Percentiles rank a stretch among this genome's conserved stretches.
Evolutionary conservation across 2,329 filamentous ascomycete genomes (phyloP).

Genomic region (Cordyceps cicadae): DNA sequence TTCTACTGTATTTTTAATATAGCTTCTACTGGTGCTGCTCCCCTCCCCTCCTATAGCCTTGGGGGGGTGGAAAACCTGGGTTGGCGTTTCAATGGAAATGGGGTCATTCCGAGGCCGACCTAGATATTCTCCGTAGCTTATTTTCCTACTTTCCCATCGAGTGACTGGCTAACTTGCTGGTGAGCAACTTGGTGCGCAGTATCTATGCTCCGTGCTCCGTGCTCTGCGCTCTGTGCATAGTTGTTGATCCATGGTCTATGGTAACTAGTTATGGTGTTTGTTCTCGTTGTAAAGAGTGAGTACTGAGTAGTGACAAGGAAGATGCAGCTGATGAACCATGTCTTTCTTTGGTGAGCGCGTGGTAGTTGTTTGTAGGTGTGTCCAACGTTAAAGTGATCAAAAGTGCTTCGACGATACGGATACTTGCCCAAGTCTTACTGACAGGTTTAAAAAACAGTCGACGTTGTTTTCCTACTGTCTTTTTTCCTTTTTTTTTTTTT

Average conservation of each 20-base stretch:
- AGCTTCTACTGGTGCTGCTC: background rate
- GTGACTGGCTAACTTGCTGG: background rate
- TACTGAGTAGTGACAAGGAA: background rate
- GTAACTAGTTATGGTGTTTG: too few relatives aligned
- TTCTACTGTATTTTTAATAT: background rate
- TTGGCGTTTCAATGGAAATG: background rate
- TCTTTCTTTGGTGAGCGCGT: background rate
- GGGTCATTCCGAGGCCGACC: background rate
- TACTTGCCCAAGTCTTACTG: too few relatives aligned
- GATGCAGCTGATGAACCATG: background rate
- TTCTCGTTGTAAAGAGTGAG: too few relatives aligned
- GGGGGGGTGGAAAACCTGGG: background rate
- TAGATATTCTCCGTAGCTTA: background rate
- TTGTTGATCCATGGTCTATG: background rate
- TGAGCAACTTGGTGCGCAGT: background rate
- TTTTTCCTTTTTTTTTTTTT: too few relatives aligned
- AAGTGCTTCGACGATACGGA: background rate
- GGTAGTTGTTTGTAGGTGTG: too few relatives aligned
- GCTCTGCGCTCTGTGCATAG: too few relatives aligned
- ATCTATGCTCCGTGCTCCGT: background rate
- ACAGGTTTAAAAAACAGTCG: too few relatives aligned
- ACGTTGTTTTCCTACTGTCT: too few relatives aligned
- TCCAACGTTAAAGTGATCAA: too few relatives aligned
- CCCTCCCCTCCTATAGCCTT: background rate
- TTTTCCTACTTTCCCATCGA: background rate